These are phyloP conservation scores for Gillenia trifoliata DNA, from an alignment of 306 rosid species.

Conservation along the genomic window DNA sequence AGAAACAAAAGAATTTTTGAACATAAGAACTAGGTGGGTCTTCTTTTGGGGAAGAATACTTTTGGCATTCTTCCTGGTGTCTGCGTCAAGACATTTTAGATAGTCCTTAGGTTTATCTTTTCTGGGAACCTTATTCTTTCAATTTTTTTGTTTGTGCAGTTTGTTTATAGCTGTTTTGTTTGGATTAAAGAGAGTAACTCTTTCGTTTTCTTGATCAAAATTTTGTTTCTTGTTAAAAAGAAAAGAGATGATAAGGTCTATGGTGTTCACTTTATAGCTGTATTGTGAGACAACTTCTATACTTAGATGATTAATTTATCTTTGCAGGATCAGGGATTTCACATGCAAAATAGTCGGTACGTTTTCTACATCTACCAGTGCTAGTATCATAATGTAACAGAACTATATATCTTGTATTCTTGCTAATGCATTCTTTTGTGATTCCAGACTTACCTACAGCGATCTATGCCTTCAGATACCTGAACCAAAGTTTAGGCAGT, in stretches of 20 bases:
- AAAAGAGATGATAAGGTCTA: neutral
- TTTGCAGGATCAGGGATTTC: slow-evolving; percentile 70
- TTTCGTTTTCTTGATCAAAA: neutral
- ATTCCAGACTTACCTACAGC: slow-evolving; percentile 92
- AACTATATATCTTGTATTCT: slow-evolving; percentile 19
- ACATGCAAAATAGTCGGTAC: slow-evolving; percentile 73
- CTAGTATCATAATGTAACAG: slow-evolving; percentile 3
- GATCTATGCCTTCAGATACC: slow-evolving; percentile 92
- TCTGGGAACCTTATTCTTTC: neutral
- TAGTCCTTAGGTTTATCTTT: neutral
- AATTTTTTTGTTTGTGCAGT: neutral
- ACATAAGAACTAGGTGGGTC: neutral
- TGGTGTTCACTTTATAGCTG: neutral
- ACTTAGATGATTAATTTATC: slow-evolving; percentile 25
- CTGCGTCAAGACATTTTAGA: neutral
- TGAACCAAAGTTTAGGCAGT: slow-evolving; percentile 82
- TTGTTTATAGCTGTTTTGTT: neutral
- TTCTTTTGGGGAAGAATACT: neutral
- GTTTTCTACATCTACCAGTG: slow-evolving; percentile 20
- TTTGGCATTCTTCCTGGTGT: neutral
- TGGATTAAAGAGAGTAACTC: neutral
- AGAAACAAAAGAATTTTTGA: neutral
- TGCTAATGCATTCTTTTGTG: slow-evolving; percentile 25
- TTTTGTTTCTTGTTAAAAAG: neutral
- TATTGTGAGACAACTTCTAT: neutral